phyloP scores from a whole-genome alignment of 1,139 yeast genomes.

The Yamadazyma buinensis region DNA sequence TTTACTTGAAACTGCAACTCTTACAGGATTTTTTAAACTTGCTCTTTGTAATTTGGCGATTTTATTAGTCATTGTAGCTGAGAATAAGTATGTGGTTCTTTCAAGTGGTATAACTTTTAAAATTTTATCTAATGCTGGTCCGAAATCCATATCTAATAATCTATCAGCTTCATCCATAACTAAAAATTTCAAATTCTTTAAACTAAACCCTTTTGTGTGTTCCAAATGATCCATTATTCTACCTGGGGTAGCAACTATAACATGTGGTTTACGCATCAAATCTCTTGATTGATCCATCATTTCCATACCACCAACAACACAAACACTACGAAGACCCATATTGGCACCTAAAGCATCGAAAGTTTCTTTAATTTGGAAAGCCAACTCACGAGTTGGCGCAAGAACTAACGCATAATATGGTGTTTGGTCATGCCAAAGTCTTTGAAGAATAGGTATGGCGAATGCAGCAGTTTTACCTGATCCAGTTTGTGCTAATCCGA shows the following conservation, averaged over 20 bases:
- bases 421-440: slow-evolving; percentile 82
- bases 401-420: slow-evolving; percentile 87
- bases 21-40: slow-evolving; percentile 81
- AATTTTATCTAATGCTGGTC: slow-evolving; percentile 87
- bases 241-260: slow-evolving; percentile 79
- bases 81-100: slow-evolving; percentile 82
- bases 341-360: slow-evolving; percentile 88
- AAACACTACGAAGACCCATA: slow-evolving; percentile 85
- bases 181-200: slow-evolving; percentile 73
- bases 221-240: slow-evolving; percentile 93
- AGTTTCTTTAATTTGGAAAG: slow-evolving; percentile 92
- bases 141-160: slow-evolving; percentile 92
- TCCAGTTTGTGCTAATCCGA: slow-evolving; percentile 81
- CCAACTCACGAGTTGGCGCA: slow-evolving; percentile 96
- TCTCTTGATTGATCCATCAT: slow-evolving; percentile 98
- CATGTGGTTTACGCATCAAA: slow-evolving; percentile 88
- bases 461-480: slow-evolving; percentile 87
- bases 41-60: slow-evolving; percentile 95
- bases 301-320: slow-evolving; percentile 97
- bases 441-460: slow-evolving; percentile 87
- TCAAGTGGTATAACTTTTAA: slow-evolving; percentile 80
- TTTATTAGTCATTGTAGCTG: slow-evolving; percentile 96
- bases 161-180: slow-evolving; percentile 98
- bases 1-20: slow-evolving; percentile 84
- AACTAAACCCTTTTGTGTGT: slow-evolving; percentile 86